These are phyloP conservation scores for Lecanicillium sp. DNA, from an alignment of 2,329 filamentous ascomycete species.

Conservation along the genomic window DNA sequence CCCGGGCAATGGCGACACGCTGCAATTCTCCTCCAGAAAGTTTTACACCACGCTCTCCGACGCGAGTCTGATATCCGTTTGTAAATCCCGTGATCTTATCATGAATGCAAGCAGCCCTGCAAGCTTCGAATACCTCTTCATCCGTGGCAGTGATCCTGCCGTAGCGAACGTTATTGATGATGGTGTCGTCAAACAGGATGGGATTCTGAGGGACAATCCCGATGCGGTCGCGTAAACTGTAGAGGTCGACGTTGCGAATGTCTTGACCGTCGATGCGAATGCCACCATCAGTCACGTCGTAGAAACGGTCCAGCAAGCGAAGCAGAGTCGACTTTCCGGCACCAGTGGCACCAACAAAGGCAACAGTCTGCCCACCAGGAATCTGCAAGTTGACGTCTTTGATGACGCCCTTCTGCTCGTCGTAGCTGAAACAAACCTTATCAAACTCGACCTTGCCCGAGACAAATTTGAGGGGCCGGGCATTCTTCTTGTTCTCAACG, in stretches of 20 bases:
- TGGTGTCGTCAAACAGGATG: constrained; percentile 51
- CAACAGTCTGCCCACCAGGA: constrained; percentile 47
- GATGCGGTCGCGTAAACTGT: constrained; percentile 42
- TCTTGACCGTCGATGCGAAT: constrained; percentile 53
- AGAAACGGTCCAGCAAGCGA: constrained; percentile 54
- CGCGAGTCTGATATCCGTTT: constrained; percentile 14
- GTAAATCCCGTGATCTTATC: constrained; percentile 51
- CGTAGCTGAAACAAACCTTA: constrained; percentile 52
- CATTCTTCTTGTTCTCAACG: constrained; percentile 45
- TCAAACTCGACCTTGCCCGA: constrained; percentile 50
- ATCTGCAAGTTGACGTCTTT: constrained; percentile 47
- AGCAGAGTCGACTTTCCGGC: constrained; percentile 54
- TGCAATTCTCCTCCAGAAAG: constrained; percentile 62
- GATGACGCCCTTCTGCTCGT: constrained; percentile 53
- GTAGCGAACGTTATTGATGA: constrained; percentile 55
- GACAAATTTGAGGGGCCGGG: constrained; percentile 43
- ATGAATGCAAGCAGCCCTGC: constrained; percentile 50
- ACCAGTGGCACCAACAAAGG: constrained; percentile 55
- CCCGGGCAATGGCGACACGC: constrained; percentile 62
- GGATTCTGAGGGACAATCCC: constrained; percentile 52
- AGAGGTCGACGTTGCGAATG: constrained; percentile 47
- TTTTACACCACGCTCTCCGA: constrained; percentile 34
- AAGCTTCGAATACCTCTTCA: constrained; percentile 49
- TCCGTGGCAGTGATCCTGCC: constrained; percentile 48
- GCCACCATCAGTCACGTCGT: constrained; percentile 47